These are phyloP conservation scores for Termitomyces sp. DNA, from an alignment of 768 basidiomycete genomes.

Conservation along the genomic window DNA sequence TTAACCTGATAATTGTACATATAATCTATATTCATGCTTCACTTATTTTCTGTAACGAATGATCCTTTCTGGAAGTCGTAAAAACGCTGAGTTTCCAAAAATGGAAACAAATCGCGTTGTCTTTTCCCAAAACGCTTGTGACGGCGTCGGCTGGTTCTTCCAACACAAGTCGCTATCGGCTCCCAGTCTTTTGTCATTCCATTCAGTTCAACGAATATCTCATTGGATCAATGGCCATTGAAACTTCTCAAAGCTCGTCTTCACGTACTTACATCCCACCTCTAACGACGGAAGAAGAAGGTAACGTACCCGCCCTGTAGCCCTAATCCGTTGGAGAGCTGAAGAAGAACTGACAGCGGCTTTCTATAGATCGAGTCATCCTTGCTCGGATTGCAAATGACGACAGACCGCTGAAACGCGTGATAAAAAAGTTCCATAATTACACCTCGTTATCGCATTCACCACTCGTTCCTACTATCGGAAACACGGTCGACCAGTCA, in stretches of 20 bases:
- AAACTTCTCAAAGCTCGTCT: slow-evolving; percentile 13
- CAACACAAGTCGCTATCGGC: neutral
- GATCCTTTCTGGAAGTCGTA: neutral
- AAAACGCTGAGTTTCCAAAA: neutral
- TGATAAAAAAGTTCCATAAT: slow-evolving; percentile 77
- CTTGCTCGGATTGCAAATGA: slow-evolving; percentile 79
- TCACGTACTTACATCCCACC: slow-evolving; percentile 33
- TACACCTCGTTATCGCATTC: slow-evolving; percentile 57
- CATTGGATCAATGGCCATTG: slow-evolving; percentile 8
- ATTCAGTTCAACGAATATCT: neutral
- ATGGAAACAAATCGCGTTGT: neutral
- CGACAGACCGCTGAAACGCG: slow-evolving; percentile 69
- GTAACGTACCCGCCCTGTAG: slow-evolving; percentile 21
- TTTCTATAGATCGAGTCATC: slow-evolving; percentile 64
- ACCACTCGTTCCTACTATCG: slow-evolving; percentile 31
- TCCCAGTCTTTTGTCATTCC: neutral
- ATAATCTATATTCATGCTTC: neutral
- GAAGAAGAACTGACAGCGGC: slow-evolving; percentile 22
- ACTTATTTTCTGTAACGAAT: neutral
- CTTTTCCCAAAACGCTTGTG: neutral
- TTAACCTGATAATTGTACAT: neutral
- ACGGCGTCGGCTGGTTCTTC: neutral
- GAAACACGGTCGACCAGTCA: slow-evolving; percentile 19
- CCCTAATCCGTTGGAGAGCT: slow-evolving; percentile 4
- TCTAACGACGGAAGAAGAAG: slow-evolving; percentile 61